These are phyloP conservation scores for Aleurites moluccanus DNA, from an alignment of 441 rosid species.

Conservation along the genomic window DNA sequence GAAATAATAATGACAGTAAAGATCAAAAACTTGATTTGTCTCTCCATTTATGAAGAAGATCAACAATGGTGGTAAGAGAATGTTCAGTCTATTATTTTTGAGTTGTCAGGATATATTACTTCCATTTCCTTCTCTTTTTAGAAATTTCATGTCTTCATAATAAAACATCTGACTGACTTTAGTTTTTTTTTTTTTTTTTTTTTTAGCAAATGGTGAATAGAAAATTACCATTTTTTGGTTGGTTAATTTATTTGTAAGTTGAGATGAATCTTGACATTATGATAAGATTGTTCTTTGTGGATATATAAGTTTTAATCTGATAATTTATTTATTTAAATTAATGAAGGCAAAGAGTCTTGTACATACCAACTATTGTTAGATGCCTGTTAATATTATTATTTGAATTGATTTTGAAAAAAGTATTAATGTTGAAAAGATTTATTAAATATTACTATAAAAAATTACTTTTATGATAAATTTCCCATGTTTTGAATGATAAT, in stretches of 20 bases:
- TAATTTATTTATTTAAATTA: too few relatives aligned
- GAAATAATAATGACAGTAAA: constrained; percentile 16
- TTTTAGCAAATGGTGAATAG: not conserved
- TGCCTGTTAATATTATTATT: too few relatives aligned
- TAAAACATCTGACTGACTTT: not conserved
- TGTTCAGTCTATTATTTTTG: not conserved
- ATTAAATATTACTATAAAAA: too few relatives aligned
- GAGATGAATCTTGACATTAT: not conserved
- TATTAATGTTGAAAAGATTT: too few relatives aligned
- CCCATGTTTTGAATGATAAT: too few relatives aligned
- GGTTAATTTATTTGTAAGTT: not conserved
- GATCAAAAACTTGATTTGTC: constrained; percentile 70
- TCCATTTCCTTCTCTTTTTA: not conserved
- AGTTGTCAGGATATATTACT: not conserved
- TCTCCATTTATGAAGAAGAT: constrained; percentile 58
- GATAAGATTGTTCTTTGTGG: too few relatives aligned
- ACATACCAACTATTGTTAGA: too few relatives aligned
- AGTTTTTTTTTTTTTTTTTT: too few relatives aligned
- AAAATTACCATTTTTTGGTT: not conserved
- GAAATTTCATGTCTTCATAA: not conserved
- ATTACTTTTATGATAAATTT: too few relatives aligned
- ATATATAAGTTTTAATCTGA: too few relatives aligned
- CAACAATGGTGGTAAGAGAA: not conserved
- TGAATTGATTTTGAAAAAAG: too few relatives aligned
- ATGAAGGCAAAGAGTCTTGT: too few relatives aligned